Conservation (phyloP, 768 basidiomycete species). For the Auriscalpium orientale region DNA sequence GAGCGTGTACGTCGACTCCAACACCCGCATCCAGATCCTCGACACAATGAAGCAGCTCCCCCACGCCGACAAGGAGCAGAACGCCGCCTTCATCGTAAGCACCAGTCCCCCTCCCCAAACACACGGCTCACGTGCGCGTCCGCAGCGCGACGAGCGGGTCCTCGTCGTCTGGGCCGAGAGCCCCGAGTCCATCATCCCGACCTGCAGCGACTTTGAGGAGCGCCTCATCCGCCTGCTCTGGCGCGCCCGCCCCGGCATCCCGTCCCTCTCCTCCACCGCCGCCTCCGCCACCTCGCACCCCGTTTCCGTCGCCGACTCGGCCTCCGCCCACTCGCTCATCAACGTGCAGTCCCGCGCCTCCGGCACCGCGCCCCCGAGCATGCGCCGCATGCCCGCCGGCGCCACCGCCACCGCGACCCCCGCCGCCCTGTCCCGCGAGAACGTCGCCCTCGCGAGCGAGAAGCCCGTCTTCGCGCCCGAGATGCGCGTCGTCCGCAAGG, state of each 20-base stretch:
- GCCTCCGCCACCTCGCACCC: conserved; percentile 24
- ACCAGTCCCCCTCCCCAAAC: background rate
- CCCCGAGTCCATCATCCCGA: conserved; percentile 64
- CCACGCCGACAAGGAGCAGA: conserved; percentile 45
- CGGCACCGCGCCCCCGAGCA: background rate
- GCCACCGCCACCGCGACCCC: background rate
- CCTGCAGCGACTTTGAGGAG: conserved; percentile 45
- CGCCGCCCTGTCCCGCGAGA: background rate
- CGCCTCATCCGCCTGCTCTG: conserved; percentile 51
- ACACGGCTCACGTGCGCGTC: background rate
- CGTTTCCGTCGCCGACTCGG: conserved; percentile 21
- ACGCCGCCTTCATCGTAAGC: conserved; percentile 69
- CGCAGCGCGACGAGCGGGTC: conserved; percentile 72
- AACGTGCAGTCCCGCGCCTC: background rate
- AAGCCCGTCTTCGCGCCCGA: conserved; percentile 1
- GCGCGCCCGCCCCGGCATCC: conserved; percentile 29
- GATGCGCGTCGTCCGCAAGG: conserved; percentile 9
- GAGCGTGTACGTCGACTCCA: conserved; percentile 39
- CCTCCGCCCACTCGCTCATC: conserved; percentile 29
- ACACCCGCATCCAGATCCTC: conserved; percentile 75
- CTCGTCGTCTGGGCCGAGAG: conserved; percentile 82
- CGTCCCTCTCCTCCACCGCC: conserved; percentile 18
- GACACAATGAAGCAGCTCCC: conserved; percentile 74
- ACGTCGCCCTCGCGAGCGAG: background rate
- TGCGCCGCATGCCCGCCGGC: background rate